Conservation (phyloP, 2,329 filamentous ascomycete genomes). For the Pseudogymnoascus sp. region DNA sequence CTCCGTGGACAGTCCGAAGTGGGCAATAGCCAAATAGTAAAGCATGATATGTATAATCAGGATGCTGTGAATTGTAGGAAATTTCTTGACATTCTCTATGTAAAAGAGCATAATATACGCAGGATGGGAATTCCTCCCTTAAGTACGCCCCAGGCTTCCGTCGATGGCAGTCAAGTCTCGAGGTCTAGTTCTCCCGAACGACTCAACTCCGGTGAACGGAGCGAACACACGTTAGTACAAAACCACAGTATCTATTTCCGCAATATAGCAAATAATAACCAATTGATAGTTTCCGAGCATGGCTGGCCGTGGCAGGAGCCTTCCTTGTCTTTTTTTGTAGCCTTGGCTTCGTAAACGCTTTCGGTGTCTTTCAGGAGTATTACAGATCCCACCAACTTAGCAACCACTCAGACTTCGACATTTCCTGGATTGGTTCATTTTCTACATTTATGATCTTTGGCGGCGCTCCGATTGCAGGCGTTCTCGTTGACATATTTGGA, state of each 20-base stretch:
- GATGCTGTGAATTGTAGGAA: neutral
- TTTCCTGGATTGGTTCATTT: constrained; percentile 32
- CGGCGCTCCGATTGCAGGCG: constrained; percentile 22
- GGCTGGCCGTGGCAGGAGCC: constrained; percentile 14
- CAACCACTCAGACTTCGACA: constrained; percentile 23
- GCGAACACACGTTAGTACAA: neutral
- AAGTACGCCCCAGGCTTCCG: neutral
- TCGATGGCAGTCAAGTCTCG: neutral
- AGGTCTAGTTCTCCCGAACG: neutral
- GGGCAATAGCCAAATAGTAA: neutral
- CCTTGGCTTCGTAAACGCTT: constrained; percentile 31
- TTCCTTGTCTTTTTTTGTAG: constrained; percentile 25
- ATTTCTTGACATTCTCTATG: neutral
- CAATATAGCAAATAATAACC: neutral
- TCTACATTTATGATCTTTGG: constrained; percentile 24
- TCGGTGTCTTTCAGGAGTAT: constrained; percentile 31
- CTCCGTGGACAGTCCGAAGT: neutral
- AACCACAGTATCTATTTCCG: neutral
- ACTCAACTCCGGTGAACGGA: neutral
- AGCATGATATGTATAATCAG: neutral
- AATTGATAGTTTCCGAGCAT: constrained; percentile 10
- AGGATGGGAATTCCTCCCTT: neutral
- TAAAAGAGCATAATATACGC: neutral
- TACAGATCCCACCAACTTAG: constrained; percentile 21
- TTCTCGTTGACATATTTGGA: constrained; percentile 29